Conservation (phyloP, 495 filamentous ascomycete species). For the Echria macrotheca region DNA sequence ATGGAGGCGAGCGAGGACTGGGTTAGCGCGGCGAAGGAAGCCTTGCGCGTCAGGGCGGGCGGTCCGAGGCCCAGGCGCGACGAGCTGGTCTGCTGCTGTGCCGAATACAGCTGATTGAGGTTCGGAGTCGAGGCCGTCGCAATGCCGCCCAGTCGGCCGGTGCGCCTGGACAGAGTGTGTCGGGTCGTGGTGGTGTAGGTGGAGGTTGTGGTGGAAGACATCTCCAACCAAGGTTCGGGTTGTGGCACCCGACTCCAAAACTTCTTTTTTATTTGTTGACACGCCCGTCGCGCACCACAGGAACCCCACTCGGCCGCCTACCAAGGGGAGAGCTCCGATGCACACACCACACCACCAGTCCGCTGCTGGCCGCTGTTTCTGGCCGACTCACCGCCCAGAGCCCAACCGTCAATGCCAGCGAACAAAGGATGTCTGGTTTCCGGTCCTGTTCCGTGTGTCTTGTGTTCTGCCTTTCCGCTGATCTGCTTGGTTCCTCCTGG, state of each 20-base stretch:
- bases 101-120: conserved; percentile 43
- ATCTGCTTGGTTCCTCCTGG: conserved; percentile 7
- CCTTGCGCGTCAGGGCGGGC: conserved; percentile 56
- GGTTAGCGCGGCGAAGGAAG: conserved; percentile 59
- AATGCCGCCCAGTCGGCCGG: conserved; percentile 34
- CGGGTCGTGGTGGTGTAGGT: conserved; percentile 72
- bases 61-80: conserved; percentile 31
- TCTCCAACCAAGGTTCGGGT: conserved; percentile 17
- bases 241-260: conserved; percentile 10
- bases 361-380: conserved; percentile 7
- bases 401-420: not conserved
- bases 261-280: conserved; percentile 25
- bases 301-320: conserved; percentile 6
- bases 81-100: conserved; percentile 31
- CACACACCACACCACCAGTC: conserved; percentile 5
- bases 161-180: conserved; percentile 49
- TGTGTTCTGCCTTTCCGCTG: not conserved
- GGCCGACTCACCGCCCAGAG: not conserved
- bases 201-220: conserved; percentile 42
- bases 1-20: conserved; percentile 54
- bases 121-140: conserved; percentile 57
- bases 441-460: not conserved
- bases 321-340: not conserved
- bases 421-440: conserved; percentile 1
- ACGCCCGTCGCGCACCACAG: conserved; percentile 15